Conservation (phyloP, 768 basidiomycete genomes). For the Xerocomellus intermedius region DNA sequence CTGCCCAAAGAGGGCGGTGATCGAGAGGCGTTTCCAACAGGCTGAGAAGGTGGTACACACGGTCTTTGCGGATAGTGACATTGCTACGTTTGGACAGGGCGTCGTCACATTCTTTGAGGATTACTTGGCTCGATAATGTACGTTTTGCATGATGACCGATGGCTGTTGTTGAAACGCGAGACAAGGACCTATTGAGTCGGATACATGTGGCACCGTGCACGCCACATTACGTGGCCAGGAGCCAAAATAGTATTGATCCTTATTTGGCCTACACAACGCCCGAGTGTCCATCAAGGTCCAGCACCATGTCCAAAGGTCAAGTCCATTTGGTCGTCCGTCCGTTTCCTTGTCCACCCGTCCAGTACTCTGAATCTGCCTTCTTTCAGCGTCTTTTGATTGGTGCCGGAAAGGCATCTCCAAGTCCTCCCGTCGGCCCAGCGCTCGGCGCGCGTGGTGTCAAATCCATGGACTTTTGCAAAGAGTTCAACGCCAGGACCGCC, state of each 20-base stretch:
- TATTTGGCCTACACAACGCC: constrained; percentile 21
- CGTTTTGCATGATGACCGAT: background rate
- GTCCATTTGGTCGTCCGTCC: constrained; percentile 74
- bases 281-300: too few relatives aligned
- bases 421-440: constrained; percentile 95
- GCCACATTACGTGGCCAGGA: constrained; percentile 8
- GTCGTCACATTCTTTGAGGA: constrained; percentile 40
- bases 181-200: background rate
- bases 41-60: constrained; percentile 40
- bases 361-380: constrained; percentile 14
- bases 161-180: constrained; percentile 1
- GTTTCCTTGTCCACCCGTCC: constrained; percentile 5
- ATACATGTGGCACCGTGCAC: constrained; percentile 13
- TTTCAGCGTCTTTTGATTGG: constrained; percentile 78
- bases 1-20: constrained; percentile 35
- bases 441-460: constrained; percentile 98
- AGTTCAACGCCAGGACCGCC: constrained; percentile 97
- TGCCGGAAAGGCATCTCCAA: constrained; percentile 94
- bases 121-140: constrained; percentile 24
- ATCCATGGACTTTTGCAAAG: constrained; percentile 99
- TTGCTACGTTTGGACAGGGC: constrained; percentile 41
- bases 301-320: constrained; percentile 65
- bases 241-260: constrained; percentile 6
- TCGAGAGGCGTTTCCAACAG: constrained; percentile 32
- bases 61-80: constrained; percentile 37